Conservation (phyloP, 257 asterid species). For the Nicotiana noctiflora region DNA sequence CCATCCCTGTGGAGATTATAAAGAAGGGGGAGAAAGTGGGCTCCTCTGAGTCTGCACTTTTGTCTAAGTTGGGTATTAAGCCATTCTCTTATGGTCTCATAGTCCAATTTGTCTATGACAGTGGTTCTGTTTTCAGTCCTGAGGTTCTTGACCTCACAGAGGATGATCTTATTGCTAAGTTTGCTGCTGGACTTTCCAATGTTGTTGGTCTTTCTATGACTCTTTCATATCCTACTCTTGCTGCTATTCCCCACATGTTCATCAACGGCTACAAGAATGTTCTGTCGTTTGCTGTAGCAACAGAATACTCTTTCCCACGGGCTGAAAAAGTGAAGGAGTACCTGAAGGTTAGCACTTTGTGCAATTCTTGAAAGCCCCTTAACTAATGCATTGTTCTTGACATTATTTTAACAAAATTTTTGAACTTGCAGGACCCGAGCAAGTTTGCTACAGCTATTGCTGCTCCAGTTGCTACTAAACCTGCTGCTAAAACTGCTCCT, state of each 20-base stretch:
- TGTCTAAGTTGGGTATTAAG: conserved; percentile 27
- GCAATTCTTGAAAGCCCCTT: background rate
- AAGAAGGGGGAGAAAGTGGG: conserved; percentile 34
- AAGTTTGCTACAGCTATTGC: conserved; percentile 17
- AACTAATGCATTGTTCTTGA: background rate
- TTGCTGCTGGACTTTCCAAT: conserved; percentile 24
- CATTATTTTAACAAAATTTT: background rate
- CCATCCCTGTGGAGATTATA: conserved; percentile 30
- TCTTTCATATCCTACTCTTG: conserved; percentile 23
- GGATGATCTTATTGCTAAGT: conserved; percentile 20
- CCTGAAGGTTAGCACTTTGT: conserved; percentile 17
- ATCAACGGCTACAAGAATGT: conserved; percentile 30
- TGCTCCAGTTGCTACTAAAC: background rate
- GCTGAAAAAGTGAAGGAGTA: conserved; percentile 29
- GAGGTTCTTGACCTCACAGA: conserved; percentile 30
- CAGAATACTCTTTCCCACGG: conserved; percentile 26
- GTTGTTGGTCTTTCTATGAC: conserved; percentile 15
- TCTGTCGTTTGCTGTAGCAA: conserved; percentile 23
- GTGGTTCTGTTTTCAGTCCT: conserved; percentile 30
- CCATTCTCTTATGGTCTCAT: conserved; percentile 39
- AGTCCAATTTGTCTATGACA: conserved; percentile 27
- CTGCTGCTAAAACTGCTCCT: background rate
- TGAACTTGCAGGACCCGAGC: conserved; percentile 23
- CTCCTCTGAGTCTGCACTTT: conserved; percentile 34
- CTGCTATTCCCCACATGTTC: conserved; percentile 29